A percentile compares a stretch with the other conserved stretches of the same genome.
Evolutionary conservation across 352 stramenopile species (phyloP).

Genomic region (Thalassiosira oceanica): DNA sequence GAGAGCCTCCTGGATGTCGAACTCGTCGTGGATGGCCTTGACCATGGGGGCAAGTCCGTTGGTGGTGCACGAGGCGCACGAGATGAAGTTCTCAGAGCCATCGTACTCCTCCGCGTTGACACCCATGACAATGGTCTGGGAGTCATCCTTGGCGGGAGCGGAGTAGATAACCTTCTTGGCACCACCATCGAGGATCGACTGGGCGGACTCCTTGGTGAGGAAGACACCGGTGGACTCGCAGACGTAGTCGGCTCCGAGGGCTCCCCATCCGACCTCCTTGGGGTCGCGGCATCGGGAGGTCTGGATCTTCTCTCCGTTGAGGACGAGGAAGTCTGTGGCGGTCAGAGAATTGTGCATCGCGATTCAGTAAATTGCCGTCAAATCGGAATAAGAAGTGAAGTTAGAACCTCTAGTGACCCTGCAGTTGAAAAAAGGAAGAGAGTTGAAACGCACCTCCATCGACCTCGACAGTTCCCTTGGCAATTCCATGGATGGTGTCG

Average conservation of each 20-base stretch:
- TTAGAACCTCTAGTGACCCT: too few species aligned
- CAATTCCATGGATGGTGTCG: slow-evolving; percentile 93
- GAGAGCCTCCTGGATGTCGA: slow-evolving; percentile 94
- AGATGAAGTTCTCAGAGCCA: slow-evolving; percentile 90
- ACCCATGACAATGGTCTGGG: slow-evolving; percentile 94
- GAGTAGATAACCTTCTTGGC: slow-evolving; percentile 96
- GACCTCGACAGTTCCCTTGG: slow-evolving; percentile 85
- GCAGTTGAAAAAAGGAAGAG: too few species aligned
- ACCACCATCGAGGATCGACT: slow-evolving; percentile 89
- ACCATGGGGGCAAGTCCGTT: slow-evolving; percentile 97
- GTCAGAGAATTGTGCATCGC: too few species aligned
- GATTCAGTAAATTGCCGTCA: too few species aligned
- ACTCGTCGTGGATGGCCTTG: slow-evolving; percentile 97
- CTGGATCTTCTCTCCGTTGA: slow-evolving; percentile 35
- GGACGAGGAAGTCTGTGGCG: slow-evolving; percentile 85
- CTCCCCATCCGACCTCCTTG: slow-evolving; percentile 77
- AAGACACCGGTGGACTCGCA: slow-evolving; percentile 96
- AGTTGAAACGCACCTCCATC: slow-evolving; percentile 79
- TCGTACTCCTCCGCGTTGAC: slow-evolving; percentile 92
- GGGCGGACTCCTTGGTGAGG: slow-evolving; percentile 90
- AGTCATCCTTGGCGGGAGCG: slow-evolving; percentile 85
- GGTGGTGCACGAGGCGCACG: slow-evolving; percentile 98
- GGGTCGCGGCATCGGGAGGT: slow-evolving; percentile 74
- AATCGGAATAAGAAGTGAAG: too few species aligned
- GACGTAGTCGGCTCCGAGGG: slow-evolving; percentile 89